phyloP scores from a whole-genome alignment of 208 protist genomes.

The Trypanosoma caninum region DNA sequence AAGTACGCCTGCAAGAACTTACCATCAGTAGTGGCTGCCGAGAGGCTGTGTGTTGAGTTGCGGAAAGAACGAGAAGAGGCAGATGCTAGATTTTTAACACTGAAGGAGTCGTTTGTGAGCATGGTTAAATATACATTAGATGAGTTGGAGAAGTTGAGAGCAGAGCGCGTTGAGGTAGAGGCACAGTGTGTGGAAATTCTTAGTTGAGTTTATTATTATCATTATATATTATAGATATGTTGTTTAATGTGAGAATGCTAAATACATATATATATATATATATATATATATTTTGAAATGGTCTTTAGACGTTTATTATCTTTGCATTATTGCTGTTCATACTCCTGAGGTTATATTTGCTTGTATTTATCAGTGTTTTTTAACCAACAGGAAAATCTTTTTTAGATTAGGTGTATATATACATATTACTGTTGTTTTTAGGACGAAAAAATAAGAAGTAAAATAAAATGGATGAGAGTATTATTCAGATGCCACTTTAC shows the following conservation, averaged over 20 bases:
- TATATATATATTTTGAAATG: too few species aligned
- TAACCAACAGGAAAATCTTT: too few species aligned
- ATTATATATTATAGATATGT: background rate
- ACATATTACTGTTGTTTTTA: background rate
- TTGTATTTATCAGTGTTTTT: too few species aligned
- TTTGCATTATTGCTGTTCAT: too few species aligned
- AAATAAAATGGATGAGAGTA: conserved; percentile 52
- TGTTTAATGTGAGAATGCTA: too few species aligned
- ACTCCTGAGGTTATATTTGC: too few species aligned
- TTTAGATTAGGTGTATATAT: background rate
- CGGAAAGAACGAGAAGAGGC: conserved; percentile 6
- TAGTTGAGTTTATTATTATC: background rate
- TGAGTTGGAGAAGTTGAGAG: conserved; percentile 10
- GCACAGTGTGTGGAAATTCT: conserved; percentile 8
- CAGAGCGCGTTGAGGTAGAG: conserved; percentile 15
- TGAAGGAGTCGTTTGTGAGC: conserved; percentile 13
- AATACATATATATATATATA: conserved; percentile 7
- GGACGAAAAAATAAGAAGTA: background rate
- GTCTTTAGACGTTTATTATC: too few species aligned
- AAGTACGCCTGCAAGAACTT: background rate
- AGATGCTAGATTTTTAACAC: background rate
- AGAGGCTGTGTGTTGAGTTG: background rate
- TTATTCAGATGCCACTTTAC: conserved; percentile 63
- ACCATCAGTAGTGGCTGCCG: background rate
- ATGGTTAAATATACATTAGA: conserved; percentile 14